A percentile compares a stretch with the other conserved stretches of the same genome.
These are phyloP conservation scores for Stemphylium vesicarium DNA, from an alignment of 2,329 filamentous ascomycete genomes.

Conservation along the genomic window DNA sequence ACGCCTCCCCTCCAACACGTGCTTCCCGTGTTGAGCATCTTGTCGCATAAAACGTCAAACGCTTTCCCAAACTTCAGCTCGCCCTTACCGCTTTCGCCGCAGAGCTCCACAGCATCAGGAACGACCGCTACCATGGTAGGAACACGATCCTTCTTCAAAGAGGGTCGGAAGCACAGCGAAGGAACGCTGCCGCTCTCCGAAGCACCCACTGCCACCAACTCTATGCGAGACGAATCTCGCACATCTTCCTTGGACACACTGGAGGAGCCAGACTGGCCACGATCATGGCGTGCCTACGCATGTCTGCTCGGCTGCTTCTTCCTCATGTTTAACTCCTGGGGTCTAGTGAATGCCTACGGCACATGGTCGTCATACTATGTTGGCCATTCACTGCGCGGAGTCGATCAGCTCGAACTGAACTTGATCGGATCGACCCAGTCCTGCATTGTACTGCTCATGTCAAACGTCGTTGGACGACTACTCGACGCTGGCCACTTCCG, in stretches of 20 bases:
- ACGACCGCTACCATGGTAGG: constrained; percentile 22
- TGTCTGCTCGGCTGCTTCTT: constrained; percentile 57
- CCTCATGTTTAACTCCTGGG: constrained; percentile 60
- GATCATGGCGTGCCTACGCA: constrained; percentile 53
- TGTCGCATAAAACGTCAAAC: constrained; percentile 12
- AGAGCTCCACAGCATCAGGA: constrained; percentile 8
- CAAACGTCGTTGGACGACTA: constrained; percentile 55
- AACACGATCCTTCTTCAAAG: constrained; percentile 21
- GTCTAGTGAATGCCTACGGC: constrained; percentile 58
- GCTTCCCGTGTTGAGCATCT: constrained; percentile 27
- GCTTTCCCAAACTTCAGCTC: constrained; percentile 10
- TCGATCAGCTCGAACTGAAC: constrained; percentile 53
- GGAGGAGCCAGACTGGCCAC: constrained; percentile 53
- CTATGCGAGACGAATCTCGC: constrained; percentile 28
- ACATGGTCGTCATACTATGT: constrained; percentile 59
- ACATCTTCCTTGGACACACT: constrained; percentile 18
- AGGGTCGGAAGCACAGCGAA: constrained; percentile 27
- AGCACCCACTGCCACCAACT: constrained; percentile 29
- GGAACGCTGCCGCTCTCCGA: constrained; percentile 34
- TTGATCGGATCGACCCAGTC: constrained; percentile 57
- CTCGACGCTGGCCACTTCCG: constrained; percentile 56
- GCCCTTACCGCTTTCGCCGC: constrained; percentile 13
- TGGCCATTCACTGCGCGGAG: constrained; percentile 51
- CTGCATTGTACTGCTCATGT: constrained; percentile 55
- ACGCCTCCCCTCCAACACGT: constrained; percentile 25